Conservation (phyloP, 2,329 filamentous ascomycete species). For the Ampelomyces quisqualis region DNA sequence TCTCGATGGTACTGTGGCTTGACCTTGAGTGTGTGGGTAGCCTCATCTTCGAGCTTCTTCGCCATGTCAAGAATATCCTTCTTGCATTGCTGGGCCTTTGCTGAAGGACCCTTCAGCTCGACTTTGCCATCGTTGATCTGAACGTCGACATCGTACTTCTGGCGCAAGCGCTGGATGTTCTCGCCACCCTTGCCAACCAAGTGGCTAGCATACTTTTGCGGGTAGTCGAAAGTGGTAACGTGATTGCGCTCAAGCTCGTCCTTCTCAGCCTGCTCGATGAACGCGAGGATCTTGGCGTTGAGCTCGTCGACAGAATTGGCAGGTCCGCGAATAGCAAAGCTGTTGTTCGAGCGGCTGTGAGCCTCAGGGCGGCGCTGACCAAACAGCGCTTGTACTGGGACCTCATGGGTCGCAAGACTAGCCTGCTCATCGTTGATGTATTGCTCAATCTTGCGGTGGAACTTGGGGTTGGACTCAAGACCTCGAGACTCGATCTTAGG, state of each 20-base stretch:
- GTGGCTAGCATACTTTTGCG: slow-evolving; percentile 90
- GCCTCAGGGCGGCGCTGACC: slow-evolving; percentile 50
- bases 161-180: slow-evolving; percentile 68
- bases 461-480: slow-evolving; percentile 59
- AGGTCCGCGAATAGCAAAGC: slow-evolving; percentile 75
- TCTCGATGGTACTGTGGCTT: slow-evolving; percentile 93
- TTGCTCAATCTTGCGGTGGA: slow-evolving; percentile 63
- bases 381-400: slow-evolving; percentile 60
- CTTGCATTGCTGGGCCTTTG: slow-evolving; percentile 86
- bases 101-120: slow-evolving; percentile 91
- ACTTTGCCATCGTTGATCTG: slow-evolving; percentile 93
- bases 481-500: slow-evolving; percentile 56
- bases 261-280: slow-evolving; percentile 83
- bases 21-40: slow-evolving; percentile 82
- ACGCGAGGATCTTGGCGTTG: slow-evolving; percentile 70
- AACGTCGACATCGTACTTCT: slow-evolving; percentile 73
- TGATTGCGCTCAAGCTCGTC: slow-evolving; percentile 94
- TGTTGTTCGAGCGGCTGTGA: slow-evolving; percentile 55
- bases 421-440: slow-evolving; percentile 61
- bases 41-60: slow-evolving; percentile 86
- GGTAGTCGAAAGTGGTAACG: slow-evolving; percentile 84
- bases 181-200: slow-evolving; percentile 67
- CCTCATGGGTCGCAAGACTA: slow-evolving; percentile 48
- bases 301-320: slow-evolving; percentile 70
- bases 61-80: slow-evolving; percentile 76